Evolutionary conservation across 1,284 basidiomycete genomes (phyloP).

Genomic region (Trichosporon faecale): DNA sequence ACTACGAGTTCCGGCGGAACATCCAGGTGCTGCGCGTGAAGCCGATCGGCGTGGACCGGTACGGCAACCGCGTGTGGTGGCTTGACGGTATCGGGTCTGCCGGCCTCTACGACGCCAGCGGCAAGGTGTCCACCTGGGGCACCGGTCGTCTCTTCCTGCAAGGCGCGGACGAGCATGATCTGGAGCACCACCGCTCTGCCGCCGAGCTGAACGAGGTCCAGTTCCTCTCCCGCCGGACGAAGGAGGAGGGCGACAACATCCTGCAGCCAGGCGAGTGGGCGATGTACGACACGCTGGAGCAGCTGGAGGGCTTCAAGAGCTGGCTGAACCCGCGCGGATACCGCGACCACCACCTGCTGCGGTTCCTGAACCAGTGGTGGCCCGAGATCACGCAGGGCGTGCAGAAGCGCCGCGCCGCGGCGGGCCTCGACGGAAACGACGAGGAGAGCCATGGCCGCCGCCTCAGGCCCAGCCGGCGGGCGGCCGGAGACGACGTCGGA

Average conservation of each 20-base stretch:
- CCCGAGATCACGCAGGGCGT: slow-evolving; percentile 78
- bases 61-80: slow-evolving; percentile 96
- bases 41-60: slow-evolving; percentile 85
- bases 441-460: slow-evolving; percentile 17
- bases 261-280: slow-evolving; percentile 80
- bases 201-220: slow-evolving; percentile 58
- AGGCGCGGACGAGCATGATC: slow-evolving; percentile 74
- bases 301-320: slow-evolving; percentile 75
- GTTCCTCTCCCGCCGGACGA: slow-evolving; percentile 56
- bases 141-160: slow-evolving; percentile 88
- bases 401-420: slow-evolving; percentile 33
- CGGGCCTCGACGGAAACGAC: slow-evolving; percentile 31
- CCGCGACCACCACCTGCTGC: slow-evolving; percentile 79
- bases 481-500: slow-evolving; percentile 27
- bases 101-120: slow-evolving; percentile 63
- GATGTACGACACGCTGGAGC: slow-evolving; percentile 77
- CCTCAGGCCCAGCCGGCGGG: slow-evolving; percentile 24
- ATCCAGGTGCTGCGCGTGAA: slow-evolving; percentile 77
- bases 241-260: slow-evolving; percentile 75
- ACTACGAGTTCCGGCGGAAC: slow-evolving; percentile 86
- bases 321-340: slow-evolving; percentile 92
- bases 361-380: slow-evolving; percentile 77
- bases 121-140: slow-evolving; percentile 70
- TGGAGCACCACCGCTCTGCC: slow-evolving; percentile 60
- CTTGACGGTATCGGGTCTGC: slow-evolving; percentile 91